Base-by-base conservation (phyloP, 140 eudicot genomes). In the Oenanthe javanica region DNA sequence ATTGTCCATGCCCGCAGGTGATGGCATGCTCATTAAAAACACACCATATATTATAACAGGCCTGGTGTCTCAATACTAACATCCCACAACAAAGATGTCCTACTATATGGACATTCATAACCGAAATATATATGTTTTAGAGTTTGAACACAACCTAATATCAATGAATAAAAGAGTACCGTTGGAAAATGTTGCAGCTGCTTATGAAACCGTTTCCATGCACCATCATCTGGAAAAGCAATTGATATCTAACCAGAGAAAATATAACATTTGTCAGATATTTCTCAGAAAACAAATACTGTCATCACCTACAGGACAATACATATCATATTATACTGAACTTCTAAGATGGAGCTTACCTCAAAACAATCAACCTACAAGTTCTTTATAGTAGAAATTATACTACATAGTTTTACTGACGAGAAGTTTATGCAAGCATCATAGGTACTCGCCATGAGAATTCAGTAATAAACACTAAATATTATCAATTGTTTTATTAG, bases 181-280 rank as follows among this genome's bases (percentile, higher is more conserved):
- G 85, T 83, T 15, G 99, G 99, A 48, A 95, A 95, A 84, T 95
- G 99, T 80, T 95, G 99, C 76, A 95, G 95, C 90, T 92, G 97
- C 84, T 92, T 95, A 90, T 95, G 95, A 83, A 95, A 95, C 77
- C 99, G 88, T 88, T 95, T 95, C 99, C 99, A 95, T 72, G 99
- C 96, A 87, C 99, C 99, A 82, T 95, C 99, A 84, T 95, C 99
- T 6, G 99, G 99, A 87, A 95, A 95, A 81, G 99, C 99, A 78
- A 95, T 86, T 36, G 97, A 87, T 89, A 95, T 92, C 99, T 93
- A 81, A 48, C 25, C 76, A 63, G 48, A 83, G 45, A 72, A 48
- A 81, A 70, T 72, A 36, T n/a, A 12, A 21, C 25, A 36, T 3
- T 52, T 72, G 31, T 77, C 77, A 86, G 77, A 42, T 15, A 23